Conservation (phyloP, 1,139 yeast species). For the Pneumocystis jirovecii region DNA sequence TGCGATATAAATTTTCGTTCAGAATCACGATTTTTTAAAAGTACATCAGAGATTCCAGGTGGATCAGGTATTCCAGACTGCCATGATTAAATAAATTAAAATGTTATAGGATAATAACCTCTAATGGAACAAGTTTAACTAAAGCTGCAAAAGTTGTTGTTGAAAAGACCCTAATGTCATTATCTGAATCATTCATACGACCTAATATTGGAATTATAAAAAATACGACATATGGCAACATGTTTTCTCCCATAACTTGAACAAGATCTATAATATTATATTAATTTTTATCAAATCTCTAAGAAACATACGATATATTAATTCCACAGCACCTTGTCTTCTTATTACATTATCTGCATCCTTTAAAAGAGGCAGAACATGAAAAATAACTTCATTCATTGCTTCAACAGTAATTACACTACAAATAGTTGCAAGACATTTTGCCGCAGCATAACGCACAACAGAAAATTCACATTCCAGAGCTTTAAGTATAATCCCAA, state of each 20-base stretch:
- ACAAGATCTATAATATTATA: slow-evolving; percentile 34
- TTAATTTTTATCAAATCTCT: neutral
- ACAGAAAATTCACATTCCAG: slow-evolving; percentile 61
- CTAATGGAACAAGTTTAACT: slow-evolving; percentile 87
- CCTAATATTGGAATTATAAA: slow-evolving; percentile 92
- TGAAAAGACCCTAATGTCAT: slow-evolving; percentile 76
- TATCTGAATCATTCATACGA: slow-evolving; percentile 91
- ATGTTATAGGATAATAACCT: slow-evolving; percentile 20
- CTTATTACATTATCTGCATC: slow-evolving; percentile 62
- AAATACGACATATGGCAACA: slow-evolving; percentile 87
- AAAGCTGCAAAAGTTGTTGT: slow-evolving; percentile 95
- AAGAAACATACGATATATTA: slow-evolving; percentile 42
- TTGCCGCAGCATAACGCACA: slow-evolving; percentile 78
- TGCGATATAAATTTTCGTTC: slow-evolving; percentile 92
- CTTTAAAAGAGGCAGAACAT: slow-evolving; percentile 63
- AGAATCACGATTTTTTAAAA: slow-evolving; percentile 76
- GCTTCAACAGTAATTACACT: slow-evolving; percentile 58
- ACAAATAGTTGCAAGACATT: slow-evolving; percentile 73
- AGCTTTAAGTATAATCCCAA: slow-evolving; percentile 43
- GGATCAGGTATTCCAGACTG: slow-evolving; percentile 85
- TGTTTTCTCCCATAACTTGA: slow-evolving; percentile 70
- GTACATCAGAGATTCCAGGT: slow-evolving; percentile 70
- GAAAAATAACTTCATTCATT: slow-evolving; percentile 65
- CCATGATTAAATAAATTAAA: slow-evolving; percentile 21
- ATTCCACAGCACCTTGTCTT: slow-evolving; percentile 90